These are phyloP conservation scores for Podosphaera aphanis DNA, from an alignment of 2,329 filamentous ascomycete species.

Conservation along the genomic window DNA sequence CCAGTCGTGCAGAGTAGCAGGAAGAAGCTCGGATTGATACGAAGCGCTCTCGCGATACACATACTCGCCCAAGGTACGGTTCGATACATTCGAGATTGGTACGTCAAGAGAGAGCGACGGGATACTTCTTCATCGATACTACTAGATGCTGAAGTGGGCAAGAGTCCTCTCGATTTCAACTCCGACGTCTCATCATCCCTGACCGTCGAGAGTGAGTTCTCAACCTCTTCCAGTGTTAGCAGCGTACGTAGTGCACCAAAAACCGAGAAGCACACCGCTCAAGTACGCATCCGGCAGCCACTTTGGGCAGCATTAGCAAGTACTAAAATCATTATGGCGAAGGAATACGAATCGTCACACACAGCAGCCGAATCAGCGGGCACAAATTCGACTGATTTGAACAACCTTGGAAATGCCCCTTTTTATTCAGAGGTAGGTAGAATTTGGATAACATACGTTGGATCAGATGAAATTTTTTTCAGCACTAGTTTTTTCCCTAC, in stretches of 20 bases:
- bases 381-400: slow-evolving; percentile 52
- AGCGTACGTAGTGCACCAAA: neutral
- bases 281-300: slow-evolving; percentile 73
- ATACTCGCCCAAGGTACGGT: slow-evolving; percentile 53
- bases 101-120: slow-evolving; percentile 34
- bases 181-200: slow-evolving; percentile 17
- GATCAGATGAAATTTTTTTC: slow-evolving; percentile 56
- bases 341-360: slow-evolving; percentile 69
- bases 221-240: slow-evolving; percentile 4
- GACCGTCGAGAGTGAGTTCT: slow-evolving; percentile 10
- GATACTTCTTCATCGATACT: slow-evolving; percentile 25
- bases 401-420: slow-evolving; percentile 53
- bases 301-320: slow-evolving; percentile 86
- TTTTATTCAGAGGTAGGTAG: slow-evolving; percentile 47
- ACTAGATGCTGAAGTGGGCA: slow-evolving; percentile 40
- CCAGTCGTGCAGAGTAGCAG: slow-evolving; percentile 22
- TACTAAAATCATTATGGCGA: slow-evolving; percentile 89
- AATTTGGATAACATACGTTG: slow-evolving; percentile 64
- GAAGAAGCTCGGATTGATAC: slow-evolving; percentile 39
- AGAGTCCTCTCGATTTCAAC: slow-evolving; percentile 26
- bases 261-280: slow-evolving; percentile 49
- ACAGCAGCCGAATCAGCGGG: slow-evolving; percentile 49
- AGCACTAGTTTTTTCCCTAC: slow-evolving; percentile 42
- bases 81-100: slow-evolving; percentile 46
- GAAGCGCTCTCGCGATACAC: slow-evolving; percentile 48